Percentiles rank a stretch among this genome's conserved stretches.
phyloP scores from a whole-genome alignment of 2,329 filamentous ascomycete genomes.

The Cercospora brassicicola region DNA sequence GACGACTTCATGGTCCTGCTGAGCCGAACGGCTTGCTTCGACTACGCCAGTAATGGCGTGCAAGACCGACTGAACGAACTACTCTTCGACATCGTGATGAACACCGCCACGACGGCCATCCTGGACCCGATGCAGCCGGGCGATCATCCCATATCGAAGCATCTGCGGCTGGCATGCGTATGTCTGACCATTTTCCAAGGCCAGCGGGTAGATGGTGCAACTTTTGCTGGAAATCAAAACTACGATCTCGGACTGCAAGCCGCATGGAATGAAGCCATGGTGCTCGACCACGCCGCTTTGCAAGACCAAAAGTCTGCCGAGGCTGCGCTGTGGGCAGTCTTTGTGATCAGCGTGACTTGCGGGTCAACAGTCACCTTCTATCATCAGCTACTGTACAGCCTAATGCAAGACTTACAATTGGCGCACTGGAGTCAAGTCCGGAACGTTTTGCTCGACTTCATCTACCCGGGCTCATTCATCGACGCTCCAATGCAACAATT shows the following conservation, averaged over 20 bases:
- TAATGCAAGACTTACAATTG: constrained; percentile 36
- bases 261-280: constrained; percentile 36
- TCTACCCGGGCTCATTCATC: constrained; percentile 38
- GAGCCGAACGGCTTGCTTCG: constrained; percentile 38
- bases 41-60: constrained; percentile 36
- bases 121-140: constrained; percentile 16
- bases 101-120: constrained; percentile 25
- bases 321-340: constrained; percentile 37
- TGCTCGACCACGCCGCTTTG: constrained; percentile 33
- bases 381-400: constrained; percentile 26
- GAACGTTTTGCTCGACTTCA: constrained; percentile 37
- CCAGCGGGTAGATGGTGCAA: constrained; percentile 33
- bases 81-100: constrained; percentile 36
- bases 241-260: constrained; percentile 37
- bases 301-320: constrained; percentile 36
- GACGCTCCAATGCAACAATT: constrained; percentile 37
- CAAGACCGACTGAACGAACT: constrained; percentile 35
- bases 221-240: constrained; percentile 32
- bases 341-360: constrained; percentile 40
- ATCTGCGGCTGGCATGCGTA: constrained; percentile 37
- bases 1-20: constrained; percentile 34
- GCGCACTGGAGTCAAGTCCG: constrained; percentile 37
- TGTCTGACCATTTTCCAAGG: constrained; percentile 39
- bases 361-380: constrained; percentile 31
- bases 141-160: constrained; percentile 35